Evolutionary conservation across 2,329 filamentous ascomycete genomes (phyloP).

Genomic region (Alternaria sp.): DNA sequence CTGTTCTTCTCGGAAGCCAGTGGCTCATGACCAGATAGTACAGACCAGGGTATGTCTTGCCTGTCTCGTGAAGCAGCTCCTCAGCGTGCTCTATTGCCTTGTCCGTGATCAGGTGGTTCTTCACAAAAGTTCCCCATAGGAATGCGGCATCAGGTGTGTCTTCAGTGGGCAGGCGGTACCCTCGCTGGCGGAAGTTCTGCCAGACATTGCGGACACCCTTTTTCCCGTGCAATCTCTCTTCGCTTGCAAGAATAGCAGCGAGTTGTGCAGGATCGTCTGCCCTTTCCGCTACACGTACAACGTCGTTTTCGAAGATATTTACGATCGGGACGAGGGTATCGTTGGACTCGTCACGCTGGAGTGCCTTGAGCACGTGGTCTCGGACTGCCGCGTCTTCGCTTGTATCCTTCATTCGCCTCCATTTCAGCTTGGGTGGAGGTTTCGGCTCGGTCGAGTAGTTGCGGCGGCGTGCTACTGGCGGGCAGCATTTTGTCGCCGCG

Average conservation of each 20-base stretch:
- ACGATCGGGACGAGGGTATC: not conserved
- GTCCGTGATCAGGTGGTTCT: slow-evolving; percentile 42
- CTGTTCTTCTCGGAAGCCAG: slow-evolving; percentile 34
- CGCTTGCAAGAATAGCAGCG: slow-evolving; percentile 50
- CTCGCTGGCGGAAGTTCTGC: slow-evolving; percentile 46
- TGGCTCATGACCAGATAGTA: slow-evolving; percentile 56
- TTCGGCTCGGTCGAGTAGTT: slow-evolving; percentile 16
- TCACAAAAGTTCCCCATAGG: slow-evolving; percentile 57
- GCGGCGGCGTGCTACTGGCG: slow-evolving; percentile 18
- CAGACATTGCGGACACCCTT: slow-evolving; percentile 54
- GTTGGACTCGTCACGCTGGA: slow-evolving; percentile 13
- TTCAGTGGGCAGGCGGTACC: slow-evolving; percentile 49
- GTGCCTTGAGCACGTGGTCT: slow-evolving; percentile 13
- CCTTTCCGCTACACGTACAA: not conserved
- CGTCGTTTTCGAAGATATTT: not conserved
- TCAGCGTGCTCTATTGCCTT: slow-evolving; percentile 51
- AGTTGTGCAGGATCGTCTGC: slow-evolving; percentile 34
- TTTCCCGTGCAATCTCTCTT: slow-evolving; percentile 50
- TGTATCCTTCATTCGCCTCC: slow-evolving; percentile 22
- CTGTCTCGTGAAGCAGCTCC: slow-evolving; percentile 49
- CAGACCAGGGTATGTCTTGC: slow-evolving; percentile 44
- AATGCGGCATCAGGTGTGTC: slow-evolving; percentile 48
- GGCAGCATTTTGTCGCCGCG: slow-evolving; percentile 23
- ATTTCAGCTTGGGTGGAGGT: slow-evolving; percentile 8
- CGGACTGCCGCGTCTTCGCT: slow-evolving; percentile 4